Conservation (phyloP, 2,329 filamentous ascomycete species). For the Blumeriella jaapii region DNA sequence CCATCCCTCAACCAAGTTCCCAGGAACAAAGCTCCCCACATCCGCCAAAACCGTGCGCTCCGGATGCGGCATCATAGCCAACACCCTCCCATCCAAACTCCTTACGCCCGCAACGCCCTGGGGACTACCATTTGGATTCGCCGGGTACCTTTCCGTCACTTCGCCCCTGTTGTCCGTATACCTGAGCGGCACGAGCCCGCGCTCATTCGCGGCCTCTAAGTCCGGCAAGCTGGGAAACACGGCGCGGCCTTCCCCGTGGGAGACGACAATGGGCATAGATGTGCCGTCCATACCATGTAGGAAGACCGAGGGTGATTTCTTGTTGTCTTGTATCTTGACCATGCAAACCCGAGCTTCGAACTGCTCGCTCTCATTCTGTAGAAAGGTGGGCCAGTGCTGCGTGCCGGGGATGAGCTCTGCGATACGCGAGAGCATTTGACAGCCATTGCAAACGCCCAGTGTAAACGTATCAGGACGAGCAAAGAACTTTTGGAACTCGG, state of each 20-base stretch:
- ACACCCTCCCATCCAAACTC: conserved; percentile 51
- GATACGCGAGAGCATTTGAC: conserved; percentile 81
- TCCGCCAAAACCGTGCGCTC: conserved; percentile 58
- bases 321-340: conserved; percentile 63
- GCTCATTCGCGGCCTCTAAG: conserved; percentile 44
- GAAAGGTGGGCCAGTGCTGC: conserved; percentile 72
- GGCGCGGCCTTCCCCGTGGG: conserved; percentile 85
- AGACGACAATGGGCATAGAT: conserved; percentile 72
- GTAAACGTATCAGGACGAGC: conserved; percentile 79
- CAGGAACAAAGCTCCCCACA: conserved; percentile 54
- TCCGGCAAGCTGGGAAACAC: conserved; percentile 46
- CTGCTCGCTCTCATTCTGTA: conserved; percentile 73
- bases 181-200: conserved; percentile 63
- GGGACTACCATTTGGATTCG: conserved; percentile 68
- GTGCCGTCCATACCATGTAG: conserved; percentile 79
- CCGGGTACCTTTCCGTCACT: conserved; percentile 74
- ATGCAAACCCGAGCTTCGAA: conserved; percentile 84
- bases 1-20: conserved; percentile 45
- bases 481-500: conserved; percentile 79
- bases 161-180: conserved; percentile 75
- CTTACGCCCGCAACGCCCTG: conserved; percentile 58
- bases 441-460: conserved; percentile 93
- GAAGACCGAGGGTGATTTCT: conserved; percentile 61
- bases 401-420: conserved; percentile 82
- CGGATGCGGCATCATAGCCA: conserved; percentile 67